Conservation (phyloP, 768 basidiomycete species). For the Collybiopsis luxurians region DNA sequence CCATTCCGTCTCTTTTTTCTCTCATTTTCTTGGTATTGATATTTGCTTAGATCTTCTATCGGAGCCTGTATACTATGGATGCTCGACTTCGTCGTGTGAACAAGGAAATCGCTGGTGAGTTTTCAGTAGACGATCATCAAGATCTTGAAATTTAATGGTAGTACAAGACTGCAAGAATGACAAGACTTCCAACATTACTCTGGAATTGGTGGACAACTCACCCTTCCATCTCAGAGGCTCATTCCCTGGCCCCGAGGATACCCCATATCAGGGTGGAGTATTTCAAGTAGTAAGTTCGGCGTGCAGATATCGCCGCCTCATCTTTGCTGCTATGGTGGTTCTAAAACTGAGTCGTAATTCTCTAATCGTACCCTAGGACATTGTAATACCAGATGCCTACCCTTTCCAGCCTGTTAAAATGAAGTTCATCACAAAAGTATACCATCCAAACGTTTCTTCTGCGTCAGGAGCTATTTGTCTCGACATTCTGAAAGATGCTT, state of each 20-base stretch:
- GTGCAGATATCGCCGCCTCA: conserved; percentile 3
- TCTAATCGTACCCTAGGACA: conserved; percentile 55
- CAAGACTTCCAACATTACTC: conserved; percentile 81
- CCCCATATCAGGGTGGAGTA: conserved; percentile 89
- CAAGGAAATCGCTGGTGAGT: conserved; percentile 86
- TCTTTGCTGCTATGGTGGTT: conserved; percentile 3
- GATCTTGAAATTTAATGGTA: background rate
- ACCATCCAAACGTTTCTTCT: conserved; percentile 94
- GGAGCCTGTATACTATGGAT: conserved; percentile 52
- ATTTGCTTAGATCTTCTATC: background rate
- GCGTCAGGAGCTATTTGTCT: conserved; percentile 94
- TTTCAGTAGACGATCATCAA: background rate
- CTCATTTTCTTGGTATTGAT: background rate
- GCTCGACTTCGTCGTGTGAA: conserved; percentile 87
- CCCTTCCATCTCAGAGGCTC: conserved; percentile 91
- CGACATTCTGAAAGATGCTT: conserved; percentile 86
- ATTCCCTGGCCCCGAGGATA: conserved; percentile 89
- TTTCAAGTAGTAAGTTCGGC: conserved; percentile 78
- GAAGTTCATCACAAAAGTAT: conserved; percentile 97
- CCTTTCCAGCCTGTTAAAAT: conserved; percentile 96
- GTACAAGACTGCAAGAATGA: conserved; percentile 89
- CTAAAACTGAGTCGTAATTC: background rate
- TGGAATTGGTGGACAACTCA: conserved; percentile 85
- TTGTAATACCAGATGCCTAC: conserved; percentile 87
- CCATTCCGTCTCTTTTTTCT: background rate